A percentile compares a stretch with the other conserved stretches of the same genome.
These are phyloP conservation scores for Gracilariopsis chorda DNA, from an alignment of 23 red algal species.

Conservation along the genomic window DNA sequence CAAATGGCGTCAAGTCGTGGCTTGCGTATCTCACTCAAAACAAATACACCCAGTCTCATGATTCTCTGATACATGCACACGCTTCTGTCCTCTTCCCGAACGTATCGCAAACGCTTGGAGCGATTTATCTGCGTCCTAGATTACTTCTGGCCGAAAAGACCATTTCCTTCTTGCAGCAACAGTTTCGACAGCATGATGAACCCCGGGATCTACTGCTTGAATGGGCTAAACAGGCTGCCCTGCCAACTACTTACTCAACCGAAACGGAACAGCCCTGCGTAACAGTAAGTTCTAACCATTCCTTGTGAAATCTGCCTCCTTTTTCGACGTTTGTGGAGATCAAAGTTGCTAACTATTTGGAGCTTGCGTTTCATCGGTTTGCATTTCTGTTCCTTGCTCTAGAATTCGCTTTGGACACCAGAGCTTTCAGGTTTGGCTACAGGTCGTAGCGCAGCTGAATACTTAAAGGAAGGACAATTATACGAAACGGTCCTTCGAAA, in stretches of 20 bases:
- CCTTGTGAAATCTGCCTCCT: background rate
- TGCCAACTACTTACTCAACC: background rate
- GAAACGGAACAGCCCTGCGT: background rate
- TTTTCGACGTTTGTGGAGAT: background rate
- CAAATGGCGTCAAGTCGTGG: background rate
- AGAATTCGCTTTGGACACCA: constrained; percentile 9
- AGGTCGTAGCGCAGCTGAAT: constrained; percentile 6
- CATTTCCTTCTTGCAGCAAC: background rate
- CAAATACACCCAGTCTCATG: background rate
- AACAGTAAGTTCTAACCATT: background rate
- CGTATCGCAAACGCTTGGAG: background rate
- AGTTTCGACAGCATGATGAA: background rate
- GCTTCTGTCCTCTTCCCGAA: background rate
- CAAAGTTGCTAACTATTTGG: background rate
- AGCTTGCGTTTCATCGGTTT: background rate
- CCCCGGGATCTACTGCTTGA: background rate
- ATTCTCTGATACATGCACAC: background rate
- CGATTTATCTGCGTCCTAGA: background rate
- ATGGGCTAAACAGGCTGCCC: background rate
- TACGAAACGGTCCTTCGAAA: constrained; percentile 21
- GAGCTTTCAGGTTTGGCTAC: constrained; percentile 52
- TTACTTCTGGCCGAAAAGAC: background rate
- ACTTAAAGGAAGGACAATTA: constrained; percentile 1
- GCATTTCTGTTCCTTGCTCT: background rate
- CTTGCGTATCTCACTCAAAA: background rate